Conservation (phyloP, 75 land plant genomes). For the Azolla pinnata region DNA sequence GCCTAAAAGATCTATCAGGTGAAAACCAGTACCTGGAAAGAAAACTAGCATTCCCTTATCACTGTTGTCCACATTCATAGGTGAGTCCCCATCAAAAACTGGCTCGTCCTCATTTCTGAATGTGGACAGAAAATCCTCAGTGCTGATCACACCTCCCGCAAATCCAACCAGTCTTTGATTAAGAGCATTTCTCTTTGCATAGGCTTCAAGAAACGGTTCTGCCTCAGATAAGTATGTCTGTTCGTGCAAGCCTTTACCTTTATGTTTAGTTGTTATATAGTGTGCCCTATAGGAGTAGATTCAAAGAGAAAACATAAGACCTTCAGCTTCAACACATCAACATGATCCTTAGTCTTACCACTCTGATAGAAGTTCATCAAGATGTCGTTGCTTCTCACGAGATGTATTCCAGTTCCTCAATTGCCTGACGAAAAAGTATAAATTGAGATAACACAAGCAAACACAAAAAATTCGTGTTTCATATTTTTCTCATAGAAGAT, state of each 20-base stretch:
- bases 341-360: conserved; percentile 39
- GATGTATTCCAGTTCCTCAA: conserved; percentile 92
- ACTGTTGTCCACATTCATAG: conserved; percentile 10
- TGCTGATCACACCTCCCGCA: conserved; percentile 64
- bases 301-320: too few relatives aligned
- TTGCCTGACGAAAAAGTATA: conserved; percentile 53
- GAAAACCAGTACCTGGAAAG: conserved; percentile 62
- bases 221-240: conserved; percentile 76
- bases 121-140: conserved; percentile 59
- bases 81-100: conserved; percentile 49
- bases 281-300: conserved; percentile 71
- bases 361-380: conserved; percentile 73
- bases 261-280: conserved; percentile 53
- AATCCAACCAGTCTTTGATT: conserved; percentile 74
- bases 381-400: conserved; percentile 53
- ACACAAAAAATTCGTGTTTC: too few relatives aligned
- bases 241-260: conserved; percentile 39
- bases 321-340: not conserved
- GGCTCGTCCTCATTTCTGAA: conserved; percentile 42
- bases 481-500: too few relatives aligned
- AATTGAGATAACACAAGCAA: not conserved
- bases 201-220: conserved; percentile 87
- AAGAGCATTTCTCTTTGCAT: conserved; percentile 65
- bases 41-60: conserved; percentile 83
- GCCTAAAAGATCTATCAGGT: not conserved